Evolutionary conservation across 495 filamentous ascomycete species (phyloP), one percentile per base, ranked within the genome.

Genomic region (Penicillium herquei): DNA sequence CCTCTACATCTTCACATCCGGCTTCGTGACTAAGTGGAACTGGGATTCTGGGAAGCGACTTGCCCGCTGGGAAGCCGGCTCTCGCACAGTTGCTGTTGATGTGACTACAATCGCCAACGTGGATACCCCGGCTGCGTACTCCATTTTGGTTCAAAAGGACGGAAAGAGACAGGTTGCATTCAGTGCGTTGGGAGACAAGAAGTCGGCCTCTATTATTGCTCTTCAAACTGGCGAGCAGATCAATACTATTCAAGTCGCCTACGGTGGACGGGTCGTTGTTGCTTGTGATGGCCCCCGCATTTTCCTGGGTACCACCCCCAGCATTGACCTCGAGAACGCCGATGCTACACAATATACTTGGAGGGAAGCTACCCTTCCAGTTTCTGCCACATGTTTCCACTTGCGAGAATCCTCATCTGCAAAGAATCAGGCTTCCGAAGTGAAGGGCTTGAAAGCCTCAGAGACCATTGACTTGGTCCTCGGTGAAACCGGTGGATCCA

Each of bases 1-100:
- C 32, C 55, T 96, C 33, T 91, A 87, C 77, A 81, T 94, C 14
- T 85, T 86, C 17, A 88, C 84, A 39, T 82, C 79, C 13, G 90
- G 88, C 0, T 71, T 67, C 21, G 74, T 96, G 16, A 87, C 82
- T 70, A 69, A 82, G 34, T 90, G 92, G 81, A 79, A 96, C 62
- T 96, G 91, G 91, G 79, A 78, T 8, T 77, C 80, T 33, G 86
- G 86, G 30, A 71, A 70, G 18, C 72, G 74, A 26, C 40, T 81
- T 21, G 65, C 61, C 13, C 66, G 68, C 17, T 85, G 82, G 82
- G 69, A 79, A 67, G 64, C 59, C 7, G 54, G 55, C 13, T 54
- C 43, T 39, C 60, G 61, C 49, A 60, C 60, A 0, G 57, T 71
- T 8, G 58, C 65, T 6, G 59, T 59, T 34, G 64, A 70, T 40